Base-by-base conservation (phyloP, 2,329 filamentous ascomycete genomes). In the Fusarium guadeloupense region DNA sequence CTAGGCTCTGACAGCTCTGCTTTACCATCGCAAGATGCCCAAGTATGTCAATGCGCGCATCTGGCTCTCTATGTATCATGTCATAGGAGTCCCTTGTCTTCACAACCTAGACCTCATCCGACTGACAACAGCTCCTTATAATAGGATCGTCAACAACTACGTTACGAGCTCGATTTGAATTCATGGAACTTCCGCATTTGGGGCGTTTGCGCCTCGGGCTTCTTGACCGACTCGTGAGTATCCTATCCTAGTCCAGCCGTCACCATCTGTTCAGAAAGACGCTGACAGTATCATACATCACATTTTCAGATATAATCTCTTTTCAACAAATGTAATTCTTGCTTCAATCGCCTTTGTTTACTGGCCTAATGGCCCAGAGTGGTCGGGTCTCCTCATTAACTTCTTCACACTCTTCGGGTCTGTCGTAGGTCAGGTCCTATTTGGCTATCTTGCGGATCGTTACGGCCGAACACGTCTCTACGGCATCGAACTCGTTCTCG, bases 381-480 rank as follows among this genome's bases (percentile, higher is more conserved):
- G 77, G 75, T 77, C 77, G 3, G 77, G 80, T 13, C 71, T 81
- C 5, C 73, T 82, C 58, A 81, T 83, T 69, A 84, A 84, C 66
- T 69, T 84, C 56, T 80, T 80, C 48, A 85, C 83, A 9, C 75
- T 85, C 9, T 62, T 82, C 20, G 82, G 82, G 26, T 85, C 81
- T 6, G 79, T 84, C 26, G 69, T 80, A 16, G 83, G 82, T 25
- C 82, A 84, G 63, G 68, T 84, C 20, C 65, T 80, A 19, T 85
- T 85, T 59, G 83, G 83, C 35, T 82, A 80, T 53, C 76, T 85
- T 6, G 83, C 82, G 31, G 83, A 85, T 61, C 78, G 78, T 51
- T 82, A 81, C 68, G 83, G 82, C n/a, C 78, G 83, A 17, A 84
- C 83, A 12, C 77, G 80, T 5, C 75, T 85, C 3, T 85, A 85